Percentiles rank a stretch among this genome's conserved stretches.
Evolutionary conservation across 2,329 filamentous ascomycete species (phyloP).

Genomic region (Lecanosticta acicola): DNA sequence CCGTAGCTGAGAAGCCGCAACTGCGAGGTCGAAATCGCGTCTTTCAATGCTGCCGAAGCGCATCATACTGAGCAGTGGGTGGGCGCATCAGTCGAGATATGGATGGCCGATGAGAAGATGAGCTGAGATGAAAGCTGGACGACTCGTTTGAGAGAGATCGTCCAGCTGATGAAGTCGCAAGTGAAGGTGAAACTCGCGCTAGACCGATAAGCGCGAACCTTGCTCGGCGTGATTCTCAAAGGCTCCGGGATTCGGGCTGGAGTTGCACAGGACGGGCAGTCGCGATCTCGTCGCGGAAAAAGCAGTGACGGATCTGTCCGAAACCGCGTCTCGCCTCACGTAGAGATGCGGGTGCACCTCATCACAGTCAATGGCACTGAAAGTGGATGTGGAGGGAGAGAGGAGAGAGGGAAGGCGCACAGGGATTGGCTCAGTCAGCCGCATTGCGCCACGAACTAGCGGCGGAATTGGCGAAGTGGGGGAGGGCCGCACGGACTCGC

Average conservation of each 20-base stretch:
- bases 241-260: background rate
- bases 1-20: too few relatives aligned
- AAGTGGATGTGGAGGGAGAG: too few relatives aligned
- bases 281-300: background rate
- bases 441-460: background rate
- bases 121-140: background rate
- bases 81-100: background rate
- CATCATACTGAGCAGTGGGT: too few relatives aligned
- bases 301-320: background rate
- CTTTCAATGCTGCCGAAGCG: too few relatives aligned
- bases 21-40: too few relatives aligned
- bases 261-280: background rate
- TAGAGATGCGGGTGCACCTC: background rate
- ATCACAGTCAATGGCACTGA: background rate
- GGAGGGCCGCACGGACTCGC: too few relatives aligned
- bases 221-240: background rate
- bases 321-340: background rate
- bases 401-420: background rate
- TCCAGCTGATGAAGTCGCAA: slow-evolving; percentile 5
- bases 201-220: background rate
- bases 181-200: background rate
- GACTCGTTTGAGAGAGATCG: background rate
- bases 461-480: background rate
- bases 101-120: background rate
- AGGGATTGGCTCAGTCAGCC: background rate